These are phyloP conservation scores for Pyrus communis DNA, from an alignment of 306 rosid genomes.

Conservation along the genomic window DNA sequence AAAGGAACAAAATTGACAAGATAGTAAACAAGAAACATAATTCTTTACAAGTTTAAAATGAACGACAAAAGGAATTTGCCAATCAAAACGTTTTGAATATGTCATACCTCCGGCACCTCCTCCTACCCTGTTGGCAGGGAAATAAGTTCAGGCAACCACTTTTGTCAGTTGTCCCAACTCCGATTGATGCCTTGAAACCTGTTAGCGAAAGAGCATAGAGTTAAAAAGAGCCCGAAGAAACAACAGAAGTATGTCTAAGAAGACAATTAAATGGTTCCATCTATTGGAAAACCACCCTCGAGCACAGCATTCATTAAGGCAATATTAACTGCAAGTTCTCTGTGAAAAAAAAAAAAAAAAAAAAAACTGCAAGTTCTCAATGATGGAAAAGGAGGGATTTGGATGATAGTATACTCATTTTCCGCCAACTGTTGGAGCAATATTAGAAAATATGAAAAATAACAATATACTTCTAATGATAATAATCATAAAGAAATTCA, in stretches of 20 bases:
- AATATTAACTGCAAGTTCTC: background rate
- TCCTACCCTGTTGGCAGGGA: constrained; percentile 22
- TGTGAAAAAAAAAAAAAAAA: too few relatives aligned
- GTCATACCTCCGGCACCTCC: constrained; percentile 46
- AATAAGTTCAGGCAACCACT: constrained; percentile 34
- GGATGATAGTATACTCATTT: background rate
- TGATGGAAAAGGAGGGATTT: background rate
- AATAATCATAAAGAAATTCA: too few relatives aligned
- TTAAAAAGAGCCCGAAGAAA: background rate
- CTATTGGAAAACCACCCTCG: background rate
- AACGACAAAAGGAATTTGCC: background rate
- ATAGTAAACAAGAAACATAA: background rate
- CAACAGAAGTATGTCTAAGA: background rate
- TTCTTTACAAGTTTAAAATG: background rate
- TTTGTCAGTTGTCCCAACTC: constrained; percentile 30
- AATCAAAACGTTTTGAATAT: background rate
- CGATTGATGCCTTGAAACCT: constrained; percentile 51
- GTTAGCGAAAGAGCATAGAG: constrained; percentile 22
- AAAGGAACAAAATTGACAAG: background rate
- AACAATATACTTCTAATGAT: too few relatives aligned
- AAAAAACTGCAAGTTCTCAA: background rate
- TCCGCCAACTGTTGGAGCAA: too few relatives aligned
- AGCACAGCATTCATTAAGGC: background rate
- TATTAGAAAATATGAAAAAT: too few relatives aligned
- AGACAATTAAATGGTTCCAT: background rate